phyloP scores from a whole-genome alignment of 345 rosid genomes.

The Linum lewisii region DNA sequence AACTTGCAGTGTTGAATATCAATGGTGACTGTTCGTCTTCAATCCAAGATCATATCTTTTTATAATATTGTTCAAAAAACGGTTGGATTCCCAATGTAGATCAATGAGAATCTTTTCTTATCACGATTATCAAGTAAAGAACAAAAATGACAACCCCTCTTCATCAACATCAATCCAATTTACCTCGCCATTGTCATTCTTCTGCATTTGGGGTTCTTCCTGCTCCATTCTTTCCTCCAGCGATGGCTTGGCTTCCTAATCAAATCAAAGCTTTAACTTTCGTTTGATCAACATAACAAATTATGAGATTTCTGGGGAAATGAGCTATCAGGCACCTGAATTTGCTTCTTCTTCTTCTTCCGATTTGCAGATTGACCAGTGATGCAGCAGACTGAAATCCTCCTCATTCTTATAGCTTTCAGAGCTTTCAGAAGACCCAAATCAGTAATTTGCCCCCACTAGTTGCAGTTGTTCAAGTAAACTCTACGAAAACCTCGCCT shows the following conservation, averaged over 20 bases:
- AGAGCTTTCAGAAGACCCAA: slow-evolving; percentile 5
- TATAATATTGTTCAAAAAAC: too few relatives aligned
- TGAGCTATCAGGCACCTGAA: slow-evolving; percentile 30
- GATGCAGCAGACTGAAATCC: slow-evolving; percentile 32
- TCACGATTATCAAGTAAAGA: neutral
- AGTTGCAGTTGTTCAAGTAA: slow-evolving; percentile 21
- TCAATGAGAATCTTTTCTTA: too few relatives aligned
- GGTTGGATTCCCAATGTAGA: too few relatives aligned
- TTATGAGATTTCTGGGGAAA: neutral
- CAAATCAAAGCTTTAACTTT: neutral
- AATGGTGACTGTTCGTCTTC: too few relatives aligned
- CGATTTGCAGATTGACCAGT: slow-evolving; percentile 15
- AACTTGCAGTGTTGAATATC: too few relatives aligned
- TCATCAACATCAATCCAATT: too few relatives aligned
- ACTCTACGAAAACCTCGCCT: slow-evolving; percentile 34
- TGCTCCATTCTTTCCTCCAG: slow-evolving; percentile 20
- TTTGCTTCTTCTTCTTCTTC: slow-evolving; percentile 16
- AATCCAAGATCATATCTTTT: neutral
- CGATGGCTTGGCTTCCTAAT: slow-evolving; percentile 23
- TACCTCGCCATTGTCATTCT: slow-evolving; percentile 23
- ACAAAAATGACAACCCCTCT: too few relatives aligned
- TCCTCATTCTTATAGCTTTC: slow-evolving; percentile 34
- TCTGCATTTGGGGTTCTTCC: slow-evolving; percentile 8
- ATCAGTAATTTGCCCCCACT: neutral
- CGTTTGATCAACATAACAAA: neutral